These are phyloP conservation scores for Phyllosticta citrichinensis DNA, from an alignment of 2,329 filamentous ascomycete genomes.

Conservation along the genomic window DNA sequence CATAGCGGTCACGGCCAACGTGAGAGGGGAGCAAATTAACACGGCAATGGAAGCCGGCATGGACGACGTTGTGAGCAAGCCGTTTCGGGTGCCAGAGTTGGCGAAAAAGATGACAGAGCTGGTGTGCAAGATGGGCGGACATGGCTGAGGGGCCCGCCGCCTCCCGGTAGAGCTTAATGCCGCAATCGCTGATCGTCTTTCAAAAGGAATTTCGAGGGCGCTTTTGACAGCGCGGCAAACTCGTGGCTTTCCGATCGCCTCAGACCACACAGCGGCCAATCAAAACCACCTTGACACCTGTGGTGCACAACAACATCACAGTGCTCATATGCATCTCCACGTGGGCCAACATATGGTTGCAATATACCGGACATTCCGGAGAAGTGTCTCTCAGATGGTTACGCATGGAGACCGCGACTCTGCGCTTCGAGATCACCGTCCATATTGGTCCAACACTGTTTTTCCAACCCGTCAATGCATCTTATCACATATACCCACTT, in stretches of 20 bases:
- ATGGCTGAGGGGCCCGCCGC: not conserved
- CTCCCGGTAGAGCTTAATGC: not conserved
- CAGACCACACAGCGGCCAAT: not conserved
- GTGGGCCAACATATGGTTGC: not conserved
- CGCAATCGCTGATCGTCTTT: not conserved
- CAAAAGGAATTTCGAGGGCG: not conserved
- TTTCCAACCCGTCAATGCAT: not conserved
- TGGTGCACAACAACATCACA: not conserved
- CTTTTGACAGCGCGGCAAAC: not conserved
- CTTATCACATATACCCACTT: not conserved
- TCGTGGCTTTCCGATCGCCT: not conserved
- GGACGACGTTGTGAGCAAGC: constrained; percentile 69
- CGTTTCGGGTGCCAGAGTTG: constrained; percentile 42
- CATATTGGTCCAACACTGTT: not conserved
- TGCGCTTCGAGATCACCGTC: not conserved
- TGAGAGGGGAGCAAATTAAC: constrained; percentile 26
- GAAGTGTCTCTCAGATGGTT: not conserved
- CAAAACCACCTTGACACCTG: not conserved
- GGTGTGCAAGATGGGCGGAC: not conserved
- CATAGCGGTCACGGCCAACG: constrained; percentile 30
- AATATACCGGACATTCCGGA: not conserved
- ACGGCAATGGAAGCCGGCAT: constrained; percentile 25
- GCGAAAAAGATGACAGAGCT: not conserved
- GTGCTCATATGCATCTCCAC: not conserved
- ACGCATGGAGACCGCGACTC: not conserved